These are phyloP conservation scores for Aspergillus amoenus DNA, from an alignment of 2,329 filamentous ascomycete species.

Conservation along the genomic window DNA sequence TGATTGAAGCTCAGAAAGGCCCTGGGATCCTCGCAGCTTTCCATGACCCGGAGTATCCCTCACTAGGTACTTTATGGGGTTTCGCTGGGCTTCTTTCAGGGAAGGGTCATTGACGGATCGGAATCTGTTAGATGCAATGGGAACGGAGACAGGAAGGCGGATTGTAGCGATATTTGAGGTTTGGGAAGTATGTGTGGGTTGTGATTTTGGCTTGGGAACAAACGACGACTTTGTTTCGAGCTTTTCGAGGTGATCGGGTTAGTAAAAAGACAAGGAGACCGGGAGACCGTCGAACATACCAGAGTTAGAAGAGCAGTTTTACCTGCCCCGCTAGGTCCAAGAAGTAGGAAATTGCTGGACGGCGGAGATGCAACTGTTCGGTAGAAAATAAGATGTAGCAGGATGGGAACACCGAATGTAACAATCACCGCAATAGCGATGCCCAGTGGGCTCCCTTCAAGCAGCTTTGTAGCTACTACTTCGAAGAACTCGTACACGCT, in stretches of 20 bases:
- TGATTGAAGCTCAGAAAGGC: slow-evolving; percentile 39
- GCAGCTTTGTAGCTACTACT: slow-evolving; percentile 41
- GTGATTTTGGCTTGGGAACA: slow-evolving; percentile 34
- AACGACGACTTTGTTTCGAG: slow-evolving; percentile 46
- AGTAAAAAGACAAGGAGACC: neutral
- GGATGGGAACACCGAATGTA: slow-evolving; percentile 69
- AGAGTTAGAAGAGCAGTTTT: slow-evolving; percentile 88
- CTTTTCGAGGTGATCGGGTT: slow-evolving; percentile 24
- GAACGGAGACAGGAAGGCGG: slow-evolving; percentile 53
- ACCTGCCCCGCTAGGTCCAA: slow-evolving; percentile 78
- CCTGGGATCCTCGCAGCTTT: slow-evolving; percentile 72
- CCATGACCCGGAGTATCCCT: slow-evolving; percentile 90
- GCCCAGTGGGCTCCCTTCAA: slow-evolving; percentile 43
- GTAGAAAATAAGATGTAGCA: slow-evolving; percentile 76
- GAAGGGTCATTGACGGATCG: slow-evolving; percentile 66
- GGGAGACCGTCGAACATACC: slow-evolving; percentile 42
- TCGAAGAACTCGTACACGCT: slow-evolving; percentile 30
- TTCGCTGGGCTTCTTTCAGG: slow-evolving; percentile 53
- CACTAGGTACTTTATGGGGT: slow-evolving; percentile 39
- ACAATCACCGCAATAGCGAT: slow-evolving; percentile 69
- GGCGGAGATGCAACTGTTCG: slow-evolving; percentile 62
- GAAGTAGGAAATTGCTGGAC: slow-evolving; percentile 70
- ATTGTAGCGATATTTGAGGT: slow-evolving; percentile 57
- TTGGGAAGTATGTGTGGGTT: slow-evolving; percentile 63
- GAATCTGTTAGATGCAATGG: slow-evolving; percentile 60